Conservation (phyloP, 78 protist genomes). For the Mastigamoeba balamuthi region DNA sequence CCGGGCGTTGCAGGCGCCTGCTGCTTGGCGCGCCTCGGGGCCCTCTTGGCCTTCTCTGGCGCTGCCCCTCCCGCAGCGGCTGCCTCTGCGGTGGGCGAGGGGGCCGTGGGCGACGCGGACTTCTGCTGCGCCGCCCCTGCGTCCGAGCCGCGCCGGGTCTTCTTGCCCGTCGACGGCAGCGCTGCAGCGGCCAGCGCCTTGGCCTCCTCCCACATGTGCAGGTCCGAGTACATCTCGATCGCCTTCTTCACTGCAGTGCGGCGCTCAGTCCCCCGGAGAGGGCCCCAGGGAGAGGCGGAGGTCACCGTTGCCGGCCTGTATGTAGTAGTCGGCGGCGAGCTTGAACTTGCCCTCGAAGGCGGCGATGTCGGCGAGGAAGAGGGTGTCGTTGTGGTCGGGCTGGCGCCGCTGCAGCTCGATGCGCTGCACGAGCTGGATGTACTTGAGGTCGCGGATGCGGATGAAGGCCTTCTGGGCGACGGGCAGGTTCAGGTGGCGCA, state of each 20-base stretch:
- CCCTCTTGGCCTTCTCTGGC: no score
- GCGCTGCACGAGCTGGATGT: conserved; percentile 26
- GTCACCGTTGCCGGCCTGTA: background rate
- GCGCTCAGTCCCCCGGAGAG: background rate
- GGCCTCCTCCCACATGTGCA: conserved; percentile 36
- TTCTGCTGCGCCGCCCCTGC: no score
- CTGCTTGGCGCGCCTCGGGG: no score
- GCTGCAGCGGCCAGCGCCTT: background rate
- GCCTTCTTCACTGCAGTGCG: background rate
- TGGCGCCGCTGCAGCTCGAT: conserved; percentile 15
- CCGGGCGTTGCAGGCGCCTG: no score
- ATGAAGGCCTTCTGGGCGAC: conserved; percentile 45
- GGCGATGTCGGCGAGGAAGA: conserved; percentile 19
- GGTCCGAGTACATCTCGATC: conserved; percentile 48
- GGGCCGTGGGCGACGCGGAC: no score
- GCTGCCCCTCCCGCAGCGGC: no score
- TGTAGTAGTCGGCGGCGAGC: conserved; percentile 41
- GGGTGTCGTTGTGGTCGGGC: background rate
- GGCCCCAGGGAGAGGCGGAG: background rate
- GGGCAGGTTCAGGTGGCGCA: conserved; percentile 17
- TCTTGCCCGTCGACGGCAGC: no score
- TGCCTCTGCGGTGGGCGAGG: no score
- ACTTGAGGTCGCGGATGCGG: conserved; percentile 27
- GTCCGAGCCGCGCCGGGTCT: no score
- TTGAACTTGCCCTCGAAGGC: conserved; percentile 54